Evolutionary conservation across 2,329 filamentous ascomycete genomes (phyloP).

Genomic region (Aspergillus carbonarius): DNA sequence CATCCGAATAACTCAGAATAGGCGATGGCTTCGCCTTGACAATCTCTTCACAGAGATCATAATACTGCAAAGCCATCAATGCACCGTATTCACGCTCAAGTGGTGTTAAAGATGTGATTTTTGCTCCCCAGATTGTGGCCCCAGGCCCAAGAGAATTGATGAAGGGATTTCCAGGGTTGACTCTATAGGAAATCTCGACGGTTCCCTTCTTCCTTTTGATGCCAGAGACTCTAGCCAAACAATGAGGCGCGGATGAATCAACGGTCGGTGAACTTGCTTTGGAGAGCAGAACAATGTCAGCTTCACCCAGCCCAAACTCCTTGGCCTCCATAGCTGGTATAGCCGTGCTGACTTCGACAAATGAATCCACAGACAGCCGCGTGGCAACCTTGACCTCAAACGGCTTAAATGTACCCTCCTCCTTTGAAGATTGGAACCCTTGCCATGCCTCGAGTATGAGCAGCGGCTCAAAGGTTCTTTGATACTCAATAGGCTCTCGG

Average conservation of each 20-base stretch:
- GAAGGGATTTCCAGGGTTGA: conserved; percentile 66
- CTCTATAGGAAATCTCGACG: conserved; percentile 81
- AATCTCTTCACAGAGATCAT: conserved; percentile 92
- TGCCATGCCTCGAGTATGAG: conserved; percentile 95
- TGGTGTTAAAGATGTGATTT: conserved; percentile 89
- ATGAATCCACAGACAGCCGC: conserved; percentile 86
- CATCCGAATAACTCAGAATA: conserved; percentile 75
- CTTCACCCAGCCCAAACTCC: conserved; percentile 73
- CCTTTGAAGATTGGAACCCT: conserved; percentile 83
- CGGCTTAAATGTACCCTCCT: conserved; percentile 75
- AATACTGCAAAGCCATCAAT: conserved; percentile 86
- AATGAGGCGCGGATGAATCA: conserved; percentile 68
- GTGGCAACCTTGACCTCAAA: conserved; percentile 88
- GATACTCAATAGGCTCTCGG: conserved; percentile 72
- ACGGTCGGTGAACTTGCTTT: conserved; percentile 68
- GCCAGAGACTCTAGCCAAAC: conserved; percentile 79
- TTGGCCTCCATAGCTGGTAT: conserved; percentile 70
- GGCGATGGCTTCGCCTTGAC: conserved; percentile 86
- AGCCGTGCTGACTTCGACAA: conserved; percentile 84
- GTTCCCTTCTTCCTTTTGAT: conserved; percentile 77
- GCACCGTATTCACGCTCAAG: conserved; percentile 95
- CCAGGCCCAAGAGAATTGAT: conserved; percentile 68
- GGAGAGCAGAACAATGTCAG: conserved; percentile 86
- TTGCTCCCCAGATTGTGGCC: conserved; percentile 69
- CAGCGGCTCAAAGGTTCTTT: conserved; percentile 84